Evolutionary conservation across 2,329 filamentous ascomycete species (phyloP).

Genomic region (Paecilomyces fulvus): DNA sequence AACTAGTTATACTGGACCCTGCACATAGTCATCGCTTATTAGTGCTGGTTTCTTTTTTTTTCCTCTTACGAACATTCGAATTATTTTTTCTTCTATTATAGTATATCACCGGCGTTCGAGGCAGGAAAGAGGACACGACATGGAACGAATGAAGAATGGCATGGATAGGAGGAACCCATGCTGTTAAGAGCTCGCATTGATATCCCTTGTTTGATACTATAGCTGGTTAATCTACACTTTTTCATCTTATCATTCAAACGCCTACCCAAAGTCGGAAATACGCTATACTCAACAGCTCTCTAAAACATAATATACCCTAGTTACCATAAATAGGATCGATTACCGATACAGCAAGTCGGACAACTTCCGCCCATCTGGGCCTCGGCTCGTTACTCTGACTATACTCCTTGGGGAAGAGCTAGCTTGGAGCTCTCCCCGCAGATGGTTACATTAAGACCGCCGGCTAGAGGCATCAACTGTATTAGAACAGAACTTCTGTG

Average conservation of each 20-base stretch:
- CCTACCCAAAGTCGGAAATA: neutral
- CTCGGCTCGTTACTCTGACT: no score
- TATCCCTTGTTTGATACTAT: neutral
- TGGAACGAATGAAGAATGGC: neutral
- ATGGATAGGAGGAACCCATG: neutral
- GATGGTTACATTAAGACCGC: no score
- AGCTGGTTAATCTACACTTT: neutral
- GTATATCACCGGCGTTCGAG: neutral
- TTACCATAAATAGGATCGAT: neutral
- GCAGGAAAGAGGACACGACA: neutral
- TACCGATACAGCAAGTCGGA: neutral
- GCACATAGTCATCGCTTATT: neutral
- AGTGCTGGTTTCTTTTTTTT: neutral
- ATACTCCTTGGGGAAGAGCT: no score
- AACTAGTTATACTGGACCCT: neutral
- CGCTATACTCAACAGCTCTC: no score
- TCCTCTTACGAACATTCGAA: neutral
- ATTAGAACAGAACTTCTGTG: no score
- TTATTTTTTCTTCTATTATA: slow-evolving; percentile 1
- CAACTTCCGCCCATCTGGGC: no score
- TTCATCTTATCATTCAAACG: neutral
- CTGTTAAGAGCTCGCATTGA: neutral
- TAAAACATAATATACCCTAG: no score
- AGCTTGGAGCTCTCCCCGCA: no score
- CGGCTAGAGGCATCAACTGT: no score